Percentiles rank a stretch among this genome's conserved stretches.
These are phyloP conservation scores for Paraurostyla sp. DNA, from an alignment of 73 alveolate genomes.

Conservation along the genomic window DNA sequence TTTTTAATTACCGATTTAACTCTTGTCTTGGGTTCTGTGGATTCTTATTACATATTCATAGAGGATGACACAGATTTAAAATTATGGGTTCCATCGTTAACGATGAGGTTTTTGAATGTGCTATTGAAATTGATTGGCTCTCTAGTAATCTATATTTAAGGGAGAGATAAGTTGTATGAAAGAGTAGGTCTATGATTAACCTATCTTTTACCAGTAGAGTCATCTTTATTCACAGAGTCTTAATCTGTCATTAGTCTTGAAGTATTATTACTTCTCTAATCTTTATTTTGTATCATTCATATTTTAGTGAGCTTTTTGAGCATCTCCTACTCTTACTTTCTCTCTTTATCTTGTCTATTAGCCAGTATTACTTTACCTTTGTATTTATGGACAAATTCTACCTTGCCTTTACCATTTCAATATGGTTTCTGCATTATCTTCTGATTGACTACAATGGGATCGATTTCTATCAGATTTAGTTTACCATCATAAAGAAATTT, in stretches of 20 bases:
- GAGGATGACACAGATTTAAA: background rate
- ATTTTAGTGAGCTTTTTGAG: conserved; percentile 3
- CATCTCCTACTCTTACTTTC: background rate
- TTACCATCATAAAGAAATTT: background rate
- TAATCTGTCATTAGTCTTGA: too few species aligned
- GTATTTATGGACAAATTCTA: conserved; percentile 1
- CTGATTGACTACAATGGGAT: background rate
- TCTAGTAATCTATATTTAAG: too few species aligned
- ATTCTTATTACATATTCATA: background rate
- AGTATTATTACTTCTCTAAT: background rate
- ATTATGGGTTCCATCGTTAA: too few species aligned
- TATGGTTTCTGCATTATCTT: background rate
- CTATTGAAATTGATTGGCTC: too few species aligned
- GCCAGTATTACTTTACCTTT: conserved; percentile 8
- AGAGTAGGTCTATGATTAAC: too few species aligned
- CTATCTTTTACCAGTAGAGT: background rate
- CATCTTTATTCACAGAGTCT: background rate
- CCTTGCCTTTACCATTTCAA: background rate
- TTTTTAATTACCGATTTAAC: background rate
- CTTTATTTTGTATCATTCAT: background rate
- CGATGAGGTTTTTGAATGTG: background rate
- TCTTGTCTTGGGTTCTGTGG: background rate
- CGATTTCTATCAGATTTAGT: background rate
- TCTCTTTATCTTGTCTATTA: conserved; percentile 14
- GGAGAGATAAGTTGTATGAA: too few species aligned